Evolutionary conservation across 192 early-diverging fungal species (phyloP).

Genomic region (Backusella mclennaniae): DNA sequence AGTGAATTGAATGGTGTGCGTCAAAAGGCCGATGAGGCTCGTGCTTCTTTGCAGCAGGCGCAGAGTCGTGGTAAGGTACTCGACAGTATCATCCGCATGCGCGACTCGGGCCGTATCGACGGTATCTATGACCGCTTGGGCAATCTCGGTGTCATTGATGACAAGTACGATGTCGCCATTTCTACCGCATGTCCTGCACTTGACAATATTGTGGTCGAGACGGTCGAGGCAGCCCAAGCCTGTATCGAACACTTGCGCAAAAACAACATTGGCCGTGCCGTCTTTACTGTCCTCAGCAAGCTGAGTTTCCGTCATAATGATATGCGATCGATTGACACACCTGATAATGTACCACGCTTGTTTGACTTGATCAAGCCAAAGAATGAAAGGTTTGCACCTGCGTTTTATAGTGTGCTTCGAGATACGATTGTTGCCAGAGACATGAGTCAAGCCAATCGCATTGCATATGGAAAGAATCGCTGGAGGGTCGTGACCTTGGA

Average conservation of each 20-base stretch:
- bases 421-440: conserved; percentile 88
- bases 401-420: conserved; percentile 83
- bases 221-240: conserved; percentile 79
- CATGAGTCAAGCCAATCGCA: conserved; percentile 79
- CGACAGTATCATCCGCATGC: conserved; percentile 64
- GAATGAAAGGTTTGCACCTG: conserved; percentile 68
- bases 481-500: conserved; percentile 93
- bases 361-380: conserved; percentile 87
- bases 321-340: conserved; percentile 55
- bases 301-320: conserved; percentile 46
- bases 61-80: conserved; percentile 71
- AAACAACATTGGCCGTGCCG: conserved; percentile 83
- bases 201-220: conserved; percentile 90
- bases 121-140: conserved; percentile 89
- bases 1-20: conserved; percentile 42
- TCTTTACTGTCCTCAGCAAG: conserved; percentile 82
- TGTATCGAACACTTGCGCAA: conserved; percentile 88
- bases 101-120: conserved; percentile 66
- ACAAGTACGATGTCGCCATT: conserved; percentile 93
- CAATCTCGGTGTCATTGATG: conserved; percentile 93
- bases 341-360: conserved; percentile 80
- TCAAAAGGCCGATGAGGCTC: conserved; percentile 72
- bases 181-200: conserved; percentile 85
- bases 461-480: conserved; percentile 82
- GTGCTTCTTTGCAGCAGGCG: conserved; percentile 53